Conservation (phyloP, 1,284 basidiomycete species). For the Singerocomus inundabilis region DNA sequence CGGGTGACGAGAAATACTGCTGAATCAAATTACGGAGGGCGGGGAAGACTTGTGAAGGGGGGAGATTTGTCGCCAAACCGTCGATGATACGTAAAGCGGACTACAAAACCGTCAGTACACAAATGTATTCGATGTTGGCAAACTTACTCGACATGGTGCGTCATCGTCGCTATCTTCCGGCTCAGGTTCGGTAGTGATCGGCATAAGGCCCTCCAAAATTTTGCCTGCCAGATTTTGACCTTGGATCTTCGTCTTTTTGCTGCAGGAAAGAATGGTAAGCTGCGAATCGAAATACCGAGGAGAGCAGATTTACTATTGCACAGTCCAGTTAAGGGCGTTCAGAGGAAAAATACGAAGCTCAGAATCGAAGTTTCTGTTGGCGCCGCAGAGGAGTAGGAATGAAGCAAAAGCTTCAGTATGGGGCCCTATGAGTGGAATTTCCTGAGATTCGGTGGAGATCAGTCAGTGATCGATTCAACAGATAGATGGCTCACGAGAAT, state of each 20-base stretch:
- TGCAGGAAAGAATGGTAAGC: slow-evolving; percentile 30
- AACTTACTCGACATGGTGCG: slow-evolving; percentile 81
- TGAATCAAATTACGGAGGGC: slow-evolving; percentile 81
- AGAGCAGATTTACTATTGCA: slow-evolving; percentile 68
- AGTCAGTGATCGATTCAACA: not conserved
- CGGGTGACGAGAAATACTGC: slow-evolving; percentile 80
- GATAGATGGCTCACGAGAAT: slow-evolving; percentile 63
- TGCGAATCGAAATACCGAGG: not conserved
- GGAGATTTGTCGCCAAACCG: slow-evolving; percentile 89
- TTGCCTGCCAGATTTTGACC: slow-evolving; percentile 80
- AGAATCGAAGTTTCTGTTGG: slow-evolving; percentile 75
- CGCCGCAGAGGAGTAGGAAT: slow-evolving; percentile 87
- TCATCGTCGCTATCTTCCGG: slow-evolving; percentile 89
- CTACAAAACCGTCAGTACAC: slow-evolving; percentile 36
- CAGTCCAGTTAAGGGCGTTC: slow-evolving; percentile 95
- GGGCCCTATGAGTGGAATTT: slow-evolving; percentile 89
- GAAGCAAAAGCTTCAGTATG: slow-evolving; percentile 87
- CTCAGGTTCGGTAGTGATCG: slow-evolving; percentile 89
- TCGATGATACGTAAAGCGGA: slow-evolving; percentile 96
- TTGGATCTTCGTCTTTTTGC: slow-evolving; percentile 97
- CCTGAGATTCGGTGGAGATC: slow-evolving; percentile 45
- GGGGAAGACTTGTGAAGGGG: slow-evolving; percentile 96
- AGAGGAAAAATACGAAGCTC: slow-evolving; percentile 90
- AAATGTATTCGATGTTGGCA: not conserved
- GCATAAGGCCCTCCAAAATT: slow-evolving; percentile 91